Evolutionary conservation across 441 rosid species (phyloP), one percentile per base, ranked within the genome.

Genomic region (Erysimum cheiri): DNA sequence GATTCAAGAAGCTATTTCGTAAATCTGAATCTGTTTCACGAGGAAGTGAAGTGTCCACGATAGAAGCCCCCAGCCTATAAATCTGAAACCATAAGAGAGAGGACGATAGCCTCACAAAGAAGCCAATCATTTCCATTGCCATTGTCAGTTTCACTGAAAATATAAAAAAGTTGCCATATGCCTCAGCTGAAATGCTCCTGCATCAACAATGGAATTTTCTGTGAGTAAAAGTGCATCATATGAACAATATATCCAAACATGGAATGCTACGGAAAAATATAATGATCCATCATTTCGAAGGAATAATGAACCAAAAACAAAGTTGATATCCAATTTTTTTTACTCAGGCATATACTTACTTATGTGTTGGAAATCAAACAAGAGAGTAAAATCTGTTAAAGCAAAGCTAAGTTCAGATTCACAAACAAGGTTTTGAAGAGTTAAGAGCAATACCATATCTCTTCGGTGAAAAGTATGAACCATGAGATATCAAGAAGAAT

Each of bases 81-180:
- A 95, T 95, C 84, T 92, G 98, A 84, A 90, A 82, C 99, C 99
- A 95, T 17, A 92, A 62, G 36, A 92, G 77, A 0, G 97, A 87
- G 8, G 99, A 95, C 0, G 83, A 85, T 1, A 95, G 71, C 85
- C 99, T 81, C 61, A 90, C 86, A 24, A 82, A 77, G 76, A 85
- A 92, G 9, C 96, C 97, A 74, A 89, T 64, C 70, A 89, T 87
- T 78, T 92, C 91, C 98, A 88, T 92, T 0, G 90, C 89, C 78
- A 95, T 46, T 5, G 98, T 80, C 72, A 95, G 87, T 75, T 81
- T 87, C 77, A 92, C 85, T 0, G 97, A 95, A 65, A 95, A 84
- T 71, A 89, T 78, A 73, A 88, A 84, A 44, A 80, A 76, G 4
- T 55, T 14, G 4, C 88, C 93, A 74, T 82, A 77, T n/a, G 10